These are phyloP conservation scores for Aphanomyces stellatus DNA, from an alignment of 352 stramenopile genomes.

Conservation along the genomic window DNA sequence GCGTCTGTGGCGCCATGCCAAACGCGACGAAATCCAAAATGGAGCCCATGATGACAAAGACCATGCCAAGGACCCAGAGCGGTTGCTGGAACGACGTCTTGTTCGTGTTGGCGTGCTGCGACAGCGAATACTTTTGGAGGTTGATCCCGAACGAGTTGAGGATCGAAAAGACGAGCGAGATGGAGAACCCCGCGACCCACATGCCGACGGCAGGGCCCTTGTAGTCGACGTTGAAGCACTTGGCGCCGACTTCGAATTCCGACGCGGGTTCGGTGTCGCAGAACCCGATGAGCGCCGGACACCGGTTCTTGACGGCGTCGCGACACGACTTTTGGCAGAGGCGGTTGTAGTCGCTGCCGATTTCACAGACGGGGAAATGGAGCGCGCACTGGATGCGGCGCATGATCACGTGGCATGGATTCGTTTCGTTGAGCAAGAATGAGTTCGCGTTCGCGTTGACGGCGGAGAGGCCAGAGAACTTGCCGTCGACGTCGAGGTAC, in stretches of 20 bases:
- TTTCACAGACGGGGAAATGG: slow-evolving; percentile 74
- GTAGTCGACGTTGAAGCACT: slow-evolving; percentile 77
- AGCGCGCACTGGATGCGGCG: slow-evolving; percentile 54
- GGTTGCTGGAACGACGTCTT: slow-evolving; percentile 77
- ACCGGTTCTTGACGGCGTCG: slow-evolving; percentile 48
- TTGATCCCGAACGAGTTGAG: slow-evolving; percentile 88
- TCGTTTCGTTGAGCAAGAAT: slow-evolving; percentile 55
- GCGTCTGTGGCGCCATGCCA: slow-evolving; percentile 84
- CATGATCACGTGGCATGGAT: slow-evolving; percentile 47
- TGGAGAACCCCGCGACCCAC: slow-evolving; percentile 81
- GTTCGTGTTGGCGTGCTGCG: slow-evolving; percentile 57
- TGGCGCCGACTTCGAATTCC: slow-evolving; percentile 28
- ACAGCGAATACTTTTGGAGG: slow-evolving; percentile 85
- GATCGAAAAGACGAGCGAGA: slow-evolving; percentile 82
- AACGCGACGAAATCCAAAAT: slow-evolving; percentile 88
- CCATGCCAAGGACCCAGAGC: slow-evolving; percentile 83
- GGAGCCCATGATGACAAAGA: slow-evolving; percentile 69
- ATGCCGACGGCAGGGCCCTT: slow-evolving; percentile 59
- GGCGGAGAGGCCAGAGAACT: slow-evolving; percentile 30
- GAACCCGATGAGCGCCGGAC: slow-evolving; percentile 49
- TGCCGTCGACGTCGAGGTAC: slow-evolving; percentile 25
- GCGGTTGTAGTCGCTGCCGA: slow-evolving; percentile 53
- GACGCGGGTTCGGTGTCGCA: slow-evolving; percentile 24
- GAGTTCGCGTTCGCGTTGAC: slow-evolving; percentile 30
- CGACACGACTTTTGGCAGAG: slow-evolving; percentile 57